Percentiles rank a stretch among this genome's conserved stretches.
Evolutionary conservation across 1,284 basidiomycete genomes (phyloP).

Genomic region (Apiotrichum akiyoshidainum): DNA sequence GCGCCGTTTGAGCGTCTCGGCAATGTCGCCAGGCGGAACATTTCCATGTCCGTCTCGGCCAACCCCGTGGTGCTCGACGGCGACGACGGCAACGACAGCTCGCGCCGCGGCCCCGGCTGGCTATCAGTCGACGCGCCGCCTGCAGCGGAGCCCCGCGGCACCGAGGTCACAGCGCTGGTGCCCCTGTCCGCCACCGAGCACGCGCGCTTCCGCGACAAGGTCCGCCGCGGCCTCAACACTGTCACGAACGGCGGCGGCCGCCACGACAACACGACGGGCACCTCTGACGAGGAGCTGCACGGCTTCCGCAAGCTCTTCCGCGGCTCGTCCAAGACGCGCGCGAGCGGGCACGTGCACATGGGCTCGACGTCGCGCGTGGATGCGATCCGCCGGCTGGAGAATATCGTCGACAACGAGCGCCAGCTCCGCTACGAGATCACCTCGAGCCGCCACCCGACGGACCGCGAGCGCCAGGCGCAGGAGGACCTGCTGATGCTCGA

Average conservation of each 20-base stretch:
- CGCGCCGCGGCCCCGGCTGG: slow-evolving; percentile 1
- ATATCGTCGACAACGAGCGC: slow-evolving; percentile 6
- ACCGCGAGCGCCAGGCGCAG: slow-evolving; percentile 10
- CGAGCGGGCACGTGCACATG: not conserved
- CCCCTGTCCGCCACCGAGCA: too few species aligned
- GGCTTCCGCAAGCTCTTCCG: slow-evolving; percentile 9
- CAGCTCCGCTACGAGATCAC: slow-evolving; percentile 1
- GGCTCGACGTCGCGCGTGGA: slow-evolving; percentile 4
- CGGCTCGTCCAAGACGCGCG: not conserved
- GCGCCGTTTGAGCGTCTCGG: slow-evolving; percentile 8
- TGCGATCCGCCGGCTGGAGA: slow-evolving; percentile 2
- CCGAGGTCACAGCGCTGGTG: too few species aligned
- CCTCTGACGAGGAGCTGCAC: slow-evolving; percentile 16
- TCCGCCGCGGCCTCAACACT: slow-evolving; percentile 3
- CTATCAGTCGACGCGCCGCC: not conserved
- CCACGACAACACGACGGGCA: slow-evolving; percentile 2
- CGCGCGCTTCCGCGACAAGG: not conserved
- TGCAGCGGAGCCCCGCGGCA: not conserved
- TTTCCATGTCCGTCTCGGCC: not conserved
- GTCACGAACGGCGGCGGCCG: not conserved
- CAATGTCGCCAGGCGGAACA: slow-evolving; percentile 3
- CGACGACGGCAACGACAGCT: not conserved
- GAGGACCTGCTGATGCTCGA: slow-evolving; percentile 11
- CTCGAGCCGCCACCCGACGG: slow-evolving; percentile 1
- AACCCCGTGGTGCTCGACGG: not conserved